phyloP scores from a whole-genome alignment of 2,329 filamentous ascomycete genomes.

The Helotiales sp. region DNA sequence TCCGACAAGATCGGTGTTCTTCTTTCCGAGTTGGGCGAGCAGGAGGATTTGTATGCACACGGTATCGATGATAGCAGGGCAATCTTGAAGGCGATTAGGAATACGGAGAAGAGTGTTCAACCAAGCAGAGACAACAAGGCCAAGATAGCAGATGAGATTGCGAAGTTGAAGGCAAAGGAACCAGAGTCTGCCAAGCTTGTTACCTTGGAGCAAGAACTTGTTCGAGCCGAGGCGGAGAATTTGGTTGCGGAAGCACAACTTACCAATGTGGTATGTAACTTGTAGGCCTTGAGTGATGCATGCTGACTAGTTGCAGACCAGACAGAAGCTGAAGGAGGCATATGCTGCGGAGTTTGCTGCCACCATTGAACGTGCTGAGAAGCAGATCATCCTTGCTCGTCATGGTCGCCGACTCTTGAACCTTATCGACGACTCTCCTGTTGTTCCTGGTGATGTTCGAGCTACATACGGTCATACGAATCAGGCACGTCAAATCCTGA shows the following conservation, averaged over 20 bases:
- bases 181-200: constrained; percentile 79
- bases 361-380: constrained; percentile 93
- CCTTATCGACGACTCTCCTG: constrained; percentile 84
- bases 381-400: constrained; percentile 90
- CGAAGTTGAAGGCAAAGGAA: constrained; percentile 88
- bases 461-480: constrained; percentile 64
- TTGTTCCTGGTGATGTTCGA: constrained; percentile 81
- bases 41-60: constrained; percentile 86
- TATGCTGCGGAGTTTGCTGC: constrained; percentile 87
- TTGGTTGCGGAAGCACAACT: constrained; percentile 95
- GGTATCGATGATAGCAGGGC: constrained; percentile 81
- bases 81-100: constrained; percentile 86
- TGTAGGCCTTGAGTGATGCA: neutral
- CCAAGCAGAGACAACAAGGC: constrained; percentile 83
- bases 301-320: constrained; percentile 58
- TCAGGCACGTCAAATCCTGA: constrained; percentile 80
- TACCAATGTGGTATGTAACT: constrained; percentile 78
- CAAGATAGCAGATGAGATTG: constrained; percentile 91
- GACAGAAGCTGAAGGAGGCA: constrained; percentile 93
- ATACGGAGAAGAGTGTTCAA: constrained; percentile 94
- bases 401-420: constrained; percentile 84
- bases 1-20: constrained; percentile 95
- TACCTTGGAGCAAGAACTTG: constrained; percentile 91
- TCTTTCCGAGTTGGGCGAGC: constrained; percentile 88
- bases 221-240: constrained; percentile 92